These are phyloP conservation scores for Homolaphlyctis polyrhiza DNA, from an alignment of 371 early-diverging fungal species.

Conservation along the genomic window DNA sequence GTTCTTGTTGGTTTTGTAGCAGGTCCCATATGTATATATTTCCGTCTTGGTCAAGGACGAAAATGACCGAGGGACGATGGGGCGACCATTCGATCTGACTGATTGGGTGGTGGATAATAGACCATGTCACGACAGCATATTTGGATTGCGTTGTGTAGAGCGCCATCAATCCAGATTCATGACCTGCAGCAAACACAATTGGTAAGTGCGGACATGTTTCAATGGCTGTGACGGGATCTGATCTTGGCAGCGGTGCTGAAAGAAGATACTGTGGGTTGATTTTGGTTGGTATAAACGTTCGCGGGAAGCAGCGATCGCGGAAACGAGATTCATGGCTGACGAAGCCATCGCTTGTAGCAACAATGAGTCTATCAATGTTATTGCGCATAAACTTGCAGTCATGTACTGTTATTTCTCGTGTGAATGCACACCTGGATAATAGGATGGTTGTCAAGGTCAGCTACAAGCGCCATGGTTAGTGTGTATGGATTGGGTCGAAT, in stretches of 20 bases:
- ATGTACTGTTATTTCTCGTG: slow-evolving; percentile 8
- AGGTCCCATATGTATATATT: slow-evolving; percentile 33
- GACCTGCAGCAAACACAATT: slow-evolving; percentile 24
- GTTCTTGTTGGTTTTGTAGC: slow-evolving; percentile 16
- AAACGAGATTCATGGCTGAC: slow-evolving; percentile 26
- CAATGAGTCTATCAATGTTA: slow-evolving; percentile 15
- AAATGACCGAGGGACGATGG: slow-evolving; percentile 37
- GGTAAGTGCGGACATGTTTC: slow-evolving; percentile 18
- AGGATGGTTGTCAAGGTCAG: too few relatives aligned
- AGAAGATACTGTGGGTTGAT: neutral
- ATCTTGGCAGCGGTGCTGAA: neutral
- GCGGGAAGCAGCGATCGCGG: slow-evolving; percentile 17
- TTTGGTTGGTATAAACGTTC: neutral
- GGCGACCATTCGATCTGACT: slow-evolving; percentile 25
- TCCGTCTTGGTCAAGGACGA: slow-evolving; percentile 21
- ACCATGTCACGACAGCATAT: slow-evolving; percentile 19
- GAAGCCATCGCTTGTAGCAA: slow-evolving; percentile 17
- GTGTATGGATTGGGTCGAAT: too few relatives aligned
- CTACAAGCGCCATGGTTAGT: too few relatives aligned
- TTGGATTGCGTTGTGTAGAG: slow-evolving; percentile 12
- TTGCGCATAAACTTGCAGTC: slow-evolving; percentile 10
- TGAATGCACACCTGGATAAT: neutral
- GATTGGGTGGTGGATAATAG: slow-evolving; percentile 4
- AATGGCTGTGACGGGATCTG: slow-evolving; percentile 17
- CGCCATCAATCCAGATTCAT: slow-evolving; percentile 19